Evolutionary conservation across 495 filamentous ascomycete genomes (phyloP).

Genomic region (Penicillium diatomitis): DNA sequence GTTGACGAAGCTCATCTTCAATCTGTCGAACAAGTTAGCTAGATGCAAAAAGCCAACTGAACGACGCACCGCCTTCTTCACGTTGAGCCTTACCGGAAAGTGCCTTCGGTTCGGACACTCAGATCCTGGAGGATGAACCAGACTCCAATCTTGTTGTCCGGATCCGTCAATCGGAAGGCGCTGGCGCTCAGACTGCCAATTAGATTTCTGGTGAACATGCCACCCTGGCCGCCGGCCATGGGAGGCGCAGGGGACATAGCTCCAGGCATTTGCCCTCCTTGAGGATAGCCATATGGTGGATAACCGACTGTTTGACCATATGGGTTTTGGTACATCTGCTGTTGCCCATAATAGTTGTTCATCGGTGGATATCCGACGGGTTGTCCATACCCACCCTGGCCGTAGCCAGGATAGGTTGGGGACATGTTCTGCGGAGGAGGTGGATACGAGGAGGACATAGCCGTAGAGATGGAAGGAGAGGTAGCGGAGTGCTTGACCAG

Average conservation of each 20-base stretch:
- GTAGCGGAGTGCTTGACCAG: conserved; percentile 81
- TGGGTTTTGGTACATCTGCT: conserved; percentile 33
- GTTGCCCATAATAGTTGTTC: conserved; percentile 33
- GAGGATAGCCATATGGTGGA: conserved; percentile 24
- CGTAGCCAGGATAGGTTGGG: conserved; percentile 26
- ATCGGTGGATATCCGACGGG: conserved; percentile 32
- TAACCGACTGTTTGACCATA: conserved; percentile 38
- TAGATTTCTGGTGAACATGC: conserved; percentile 94
- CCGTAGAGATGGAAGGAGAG: conserved; percentile 81
- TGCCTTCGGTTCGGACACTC: conserved; percentile 85
- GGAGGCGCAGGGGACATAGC: conserved; percentile 33
- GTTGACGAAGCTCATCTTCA: conserved; percentile 79
- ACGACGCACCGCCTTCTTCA: not conserved
- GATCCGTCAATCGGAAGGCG: conserved; percentile 77
- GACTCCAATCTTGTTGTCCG: conserved; percentile 75
- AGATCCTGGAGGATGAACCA: conserved; percentile 98
- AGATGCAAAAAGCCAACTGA: not conserved
- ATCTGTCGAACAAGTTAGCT: conserved; percentile 24
- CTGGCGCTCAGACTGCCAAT: conserved; percentile 89
- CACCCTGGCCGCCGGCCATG: conserved; percentile 47
- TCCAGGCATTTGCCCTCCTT: conserved; percentile 25
- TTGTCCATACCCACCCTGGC: conserved; percentile 30
- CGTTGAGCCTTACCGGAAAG: conserved; percentile 59
- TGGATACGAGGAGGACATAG: conserved; percentile 69
- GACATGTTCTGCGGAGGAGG: conserved; percentile 42